Evolutionary conservation across 495 filamentous ascomycete genomes (phyloP), one percentile per base, ranked within the genome.

Genomic region (Penicillium lividum): DNA sequence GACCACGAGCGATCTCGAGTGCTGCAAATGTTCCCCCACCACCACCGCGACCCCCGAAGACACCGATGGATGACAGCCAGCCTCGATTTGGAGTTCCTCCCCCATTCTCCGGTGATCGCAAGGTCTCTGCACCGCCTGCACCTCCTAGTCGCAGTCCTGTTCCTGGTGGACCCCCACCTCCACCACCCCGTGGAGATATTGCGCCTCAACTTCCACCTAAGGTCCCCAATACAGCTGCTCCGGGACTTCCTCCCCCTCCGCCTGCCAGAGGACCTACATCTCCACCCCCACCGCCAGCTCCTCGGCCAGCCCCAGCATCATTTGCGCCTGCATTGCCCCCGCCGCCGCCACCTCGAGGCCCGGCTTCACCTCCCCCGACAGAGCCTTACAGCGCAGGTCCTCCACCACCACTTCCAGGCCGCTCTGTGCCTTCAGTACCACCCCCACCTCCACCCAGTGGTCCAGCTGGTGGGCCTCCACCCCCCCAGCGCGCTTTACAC

Each of bases 41-140:
- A 34, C 92, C 92, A 18, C 92, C 92, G 7, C 80, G 91, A 62
- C 92, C 93, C 38, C 89, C 93, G 2, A 97, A 97, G 73, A 89
- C 85, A 4, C 89, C 91, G 4, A 77, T 92, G 65, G 89, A 93
- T 31, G 89, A 92, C 18, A 65, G 69, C 62, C 69, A 81, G 25
- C 53, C 66, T 30, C 88, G 77, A 59, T 91, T 89, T 68, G 84
- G 81, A 22, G 92, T 97, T 13, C 92, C 94, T 30, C 93, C 93
- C 16, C 86, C 89, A 22, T 96, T 96, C 68, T 73, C 82, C 51
- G 87, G 88, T 38, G 84, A 88, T 61, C 78, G 88, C 52, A 85
- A 83, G 51, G 67, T 80, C 1, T 80, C 81, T 15, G 79, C 82
- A 25, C 89, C 90, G 30, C 91, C 92, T 15, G 86, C 89, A 54